Conservation (phyloP, 805 yeast species). For the Kockiozyma suomiensis region DNA sequence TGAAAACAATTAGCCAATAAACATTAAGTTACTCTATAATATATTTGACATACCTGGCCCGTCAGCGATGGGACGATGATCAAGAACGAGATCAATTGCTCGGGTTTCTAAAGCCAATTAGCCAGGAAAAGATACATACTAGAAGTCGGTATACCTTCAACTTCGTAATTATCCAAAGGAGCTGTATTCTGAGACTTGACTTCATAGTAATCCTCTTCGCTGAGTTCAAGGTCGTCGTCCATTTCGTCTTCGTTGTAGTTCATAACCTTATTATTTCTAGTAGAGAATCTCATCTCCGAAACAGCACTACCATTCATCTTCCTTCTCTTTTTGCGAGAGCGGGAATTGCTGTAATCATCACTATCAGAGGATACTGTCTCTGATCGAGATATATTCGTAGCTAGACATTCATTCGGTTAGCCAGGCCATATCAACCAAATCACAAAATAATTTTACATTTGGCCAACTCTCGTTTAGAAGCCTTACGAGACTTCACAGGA, state of each 20-base stretch:
- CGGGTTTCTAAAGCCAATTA: constrained; percentile 32
- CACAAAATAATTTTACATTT: background rate
- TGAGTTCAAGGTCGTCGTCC: constrained; percentile 51
- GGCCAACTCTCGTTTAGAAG: background rate
- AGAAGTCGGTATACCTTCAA: background rate
- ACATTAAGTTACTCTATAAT: background rate
- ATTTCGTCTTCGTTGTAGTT: constrained; percentile 74
- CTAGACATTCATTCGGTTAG: background rate
- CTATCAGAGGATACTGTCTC: constrained; percentile 23
- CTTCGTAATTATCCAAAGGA: background rate
- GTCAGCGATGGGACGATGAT: constrained; percentile 47
- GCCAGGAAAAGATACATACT: background rate
- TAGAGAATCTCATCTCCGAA: constrained; percentile 61
- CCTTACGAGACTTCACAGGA: constrained; percentile 8
- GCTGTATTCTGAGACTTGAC: constrained; percentile 3
- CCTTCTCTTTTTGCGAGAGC: constrained; percentile 29
- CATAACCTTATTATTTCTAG: constrained; percentile 69
- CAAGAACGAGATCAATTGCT: constrained; percentile 56
- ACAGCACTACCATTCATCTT: constrained; percentile 32
- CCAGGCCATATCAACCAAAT: background rate
- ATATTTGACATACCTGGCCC: background rate
- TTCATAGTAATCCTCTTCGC: constrained; percentile 43
- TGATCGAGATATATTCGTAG: background rate
- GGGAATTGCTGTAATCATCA: constrained; percentile 26
- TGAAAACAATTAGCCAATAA: background rate